Evolutionary conservation across 768 basidiomycete species (phyloP), one percentile per base, ranked within the genome.

Genomic region (Kondoa malvinella): DNA sequence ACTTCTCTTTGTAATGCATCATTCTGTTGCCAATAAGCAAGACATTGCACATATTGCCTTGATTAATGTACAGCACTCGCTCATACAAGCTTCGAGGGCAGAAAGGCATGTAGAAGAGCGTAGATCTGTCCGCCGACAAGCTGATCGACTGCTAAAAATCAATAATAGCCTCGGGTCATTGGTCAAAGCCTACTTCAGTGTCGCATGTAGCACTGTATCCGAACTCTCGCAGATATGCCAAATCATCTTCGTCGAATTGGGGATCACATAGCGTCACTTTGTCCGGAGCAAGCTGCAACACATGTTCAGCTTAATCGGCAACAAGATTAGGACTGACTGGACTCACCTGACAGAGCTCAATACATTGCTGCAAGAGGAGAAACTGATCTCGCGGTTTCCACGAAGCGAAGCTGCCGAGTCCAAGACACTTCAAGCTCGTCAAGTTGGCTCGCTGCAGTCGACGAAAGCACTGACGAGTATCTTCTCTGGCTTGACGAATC

Each of bases 21-120:
- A 74, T 57, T 17, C 70, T 57, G 66, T 74, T 74, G 2, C 71
- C 71, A 34, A 73, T 61, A 2, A 74, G 65, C 1, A 26, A 1
- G 0, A 73, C 31, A 15, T 70, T 67, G 3, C 56, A 64, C 0
- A 68, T 21, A 3, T 57, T 34, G 1, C 65, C 57, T 68, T 65
- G 66, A 59, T 74, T 74, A 15, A 30, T 32, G 25, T 33, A 34
- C 12, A 74, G 60, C 61, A 74, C 64, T 0, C 60, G 34, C 25
- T 73, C 69, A 70, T 73, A 73, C 14, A 74, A 66, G 0, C 70
- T 66, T 1, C 73, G 71, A 4, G 73, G 73, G 57, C 73, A 73
- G 32, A 73, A 72, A 2, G 73, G 73, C 66, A 73, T 71, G 69
- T 73, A 74, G 4, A 74, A 70, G 34, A 74, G 67, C 0, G 73